Evolutionary conservation across 192 early-diverging fungal genomes (phyloP), one percentile per base, ranked within the genome.

Genomic region (Podila epicladia): DNA sequence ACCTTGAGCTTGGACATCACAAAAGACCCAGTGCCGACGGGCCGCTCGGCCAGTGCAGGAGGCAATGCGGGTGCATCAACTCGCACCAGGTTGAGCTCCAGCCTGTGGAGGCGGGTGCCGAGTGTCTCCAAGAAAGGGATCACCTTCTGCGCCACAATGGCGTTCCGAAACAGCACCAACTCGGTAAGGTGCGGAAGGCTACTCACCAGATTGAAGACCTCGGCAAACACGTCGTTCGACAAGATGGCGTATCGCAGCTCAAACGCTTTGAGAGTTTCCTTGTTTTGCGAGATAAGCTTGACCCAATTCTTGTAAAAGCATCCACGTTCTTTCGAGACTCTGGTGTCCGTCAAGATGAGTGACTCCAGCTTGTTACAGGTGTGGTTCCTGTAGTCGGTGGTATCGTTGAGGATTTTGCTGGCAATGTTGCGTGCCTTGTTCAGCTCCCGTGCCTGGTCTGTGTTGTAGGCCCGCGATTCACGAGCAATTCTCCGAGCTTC

Each of bases 291-390:
- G 24, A 76, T 65, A 4, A 76, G 49, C 26, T 59, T 57, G 5
- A 76, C 28, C 67, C 67, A 76, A 58, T 71, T 65, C 35, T 28
- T 65, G 58, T 65, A 76, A 38, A 71, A 48, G 35, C 69, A 78
- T 2, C 69, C 69, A 24, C 68, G 63, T 1, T 76, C 74, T 6
- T 68, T 58, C 3, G 67, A 71, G 15, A 61, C 64, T 26, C 74
- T 58, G 45, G 31, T 65, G 1, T 76, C 74, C n/a, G 63, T 70
- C 38, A 76, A 53, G 12, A 76, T 71, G 5, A 76, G 63, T 45
- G 28, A 28, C 45, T 76, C 68, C 3, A 76, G 69, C 19, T 71
- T 48, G 12, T 70, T 58, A 26, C 74, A 76, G 48, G 49, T 22
- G 9, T 35, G 51, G 9, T 28, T 12, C 8, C 57, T 57, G 24